Conservation (phyloP, 2,329 filamentous ascomycete genomes). For the Dothistroma pini region DNA sequence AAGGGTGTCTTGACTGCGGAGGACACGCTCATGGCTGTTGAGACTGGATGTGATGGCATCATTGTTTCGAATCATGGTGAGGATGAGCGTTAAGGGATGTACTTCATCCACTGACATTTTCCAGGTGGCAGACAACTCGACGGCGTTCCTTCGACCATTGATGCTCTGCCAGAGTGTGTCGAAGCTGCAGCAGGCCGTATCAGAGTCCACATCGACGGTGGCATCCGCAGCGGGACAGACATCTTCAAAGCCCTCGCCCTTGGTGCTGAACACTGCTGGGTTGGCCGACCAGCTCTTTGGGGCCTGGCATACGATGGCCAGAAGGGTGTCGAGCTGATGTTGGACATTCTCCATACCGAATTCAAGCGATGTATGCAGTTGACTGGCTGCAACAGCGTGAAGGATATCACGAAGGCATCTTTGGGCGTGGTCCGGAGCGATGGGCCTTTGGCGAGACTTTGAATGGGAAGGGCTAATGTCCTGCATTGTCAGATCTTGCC, state of each 20-base stretch:
- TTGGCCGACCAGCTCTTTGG: conserved; percentile 49
- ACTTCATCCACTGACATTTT: not conserved
- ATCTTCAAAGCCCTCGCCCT: conserved; percentile 56
- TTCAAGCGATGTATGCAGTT: conserved; percentile 41
- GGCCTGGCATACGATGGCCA: conserved; percentile 45
- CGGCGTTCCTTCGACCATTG: conserved; percentile 52
- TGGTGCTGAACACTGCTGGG: conserved; percentile 49
- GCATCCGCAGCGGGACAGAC: conserved; percentile 54
- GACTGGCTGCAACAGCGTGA: conserved; percentile 34
- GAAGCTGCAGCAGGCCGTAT: conserved; percentile 45
- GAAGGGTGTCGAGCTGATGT: conserved; percentile 39
- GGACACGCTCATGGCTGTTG: conserved; percentile 45
- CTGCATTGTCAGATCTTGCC: not conserved
- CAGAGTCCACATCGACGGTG: conserved; percentile 60
- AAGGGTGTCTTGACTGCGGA: conserved; percentile 41
- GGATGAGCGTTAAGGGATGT: not conserved
- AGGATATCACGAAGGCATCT: conserved; percentile 35
- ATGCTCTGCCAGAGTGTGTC: conserved; percentile 43
- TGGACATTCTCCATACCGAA: conserved; percentile 39
- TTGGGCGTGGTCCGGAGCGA: conserved; percentile 31
- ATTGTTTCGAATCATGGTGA: conserved; percentile 30
- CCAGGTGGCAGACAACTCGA: conserved; percentile 54
- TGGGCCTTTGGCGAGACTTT: conserved; percentile 36
- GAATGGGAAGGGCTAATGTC: not conserved
- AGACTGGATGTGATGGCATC: conserved; percentile 38